Evolutionary conservation across 2,329 filamentous ascomycete genomes (phyloP), one percentile per base, ranked within the genome.

Genomic region (Fonsecaea multimorphosa): DNA sequence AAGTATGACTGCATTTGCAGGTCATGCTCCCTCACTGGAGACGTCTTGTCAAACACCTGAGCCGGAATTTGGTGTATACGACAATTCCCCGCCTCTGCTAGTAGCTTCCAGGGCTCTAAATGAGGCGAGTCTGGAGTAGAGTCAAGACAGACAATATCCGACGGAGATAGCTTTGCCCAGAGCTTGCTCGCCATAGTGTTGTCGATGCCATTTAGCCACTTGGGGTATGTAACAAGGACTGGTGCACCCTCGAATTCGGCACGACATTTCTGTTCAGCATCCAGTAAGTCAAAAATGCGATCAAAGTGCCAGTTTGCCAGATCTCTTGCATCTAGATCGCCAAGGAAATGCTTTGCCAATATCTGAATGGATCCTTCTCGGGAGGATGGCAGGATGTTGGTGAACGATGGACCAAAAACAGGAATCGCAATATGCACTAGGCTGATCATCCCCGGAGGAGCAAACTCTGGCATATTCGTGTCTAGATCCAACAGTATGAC

Each of bases 1-100:
- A 88, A 88, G 72, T 88, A 88, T 0, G 86, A 86, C 68, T 87
- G 82, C 68, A 83, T 85, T 67, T 87, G 85, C 85, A 88, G 87
- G 22, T 65, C 61, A 80, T 78, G 53, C 83, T 78, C 6, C 85
- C 72, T 65, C 87, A 83, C 0, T 79, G 78, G 31, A 83, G 82
- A 27, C 81, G 84, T 54, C 82, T 78, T 32, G 78, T 77, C 19
- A 78, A 78, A 58, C 80, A 77, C 34, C 78, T 79, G 40, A 78
- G 76, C 63, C 81, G 78, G 5, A 82, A 82, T 1, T 78, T 79
- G 59, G 81, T 81, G 56, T 84, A 71, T 6, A 76, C 73, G 36
- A 79, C 75, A 65, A 73, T 61, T 19, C 60, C 72, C 72, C 38
- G 76, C 73, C 19, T 74, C 73, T 6, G 83, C 77, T 7, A 79